A percentile compares a stretch with the other conserved stretches of the same genome.
phyloP scores from a whole-genome alignment of 106 monocot species.

The Phalaenopsis equestris region DNA sequence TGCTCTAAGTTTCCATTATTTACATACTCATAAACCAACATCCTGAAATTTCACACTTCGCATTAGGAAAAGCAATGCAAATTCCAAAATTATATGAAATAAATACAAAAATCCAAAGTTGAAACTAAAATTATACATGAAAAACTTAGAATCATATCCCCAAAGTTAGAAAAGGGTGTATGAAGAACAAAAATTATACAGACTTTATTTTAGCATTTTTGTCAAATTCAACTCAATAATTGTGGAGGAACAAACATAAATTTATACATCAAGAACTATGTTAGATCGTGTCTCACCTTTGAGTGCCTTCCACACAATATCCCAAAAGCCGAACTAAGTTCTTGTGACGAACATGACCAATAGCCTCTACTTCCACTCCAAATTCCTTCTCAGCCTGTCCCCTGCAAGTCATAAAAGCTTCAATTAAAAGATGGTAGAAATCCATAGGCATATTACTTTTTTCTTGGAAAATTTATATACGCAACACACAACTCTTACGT shows the following conservation, averaged over 20 bases:
- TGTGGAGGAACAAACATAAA: too few relatives aligned
- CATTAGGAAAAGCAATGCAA: not conserved
- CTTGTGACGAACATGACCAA: constrained; percentile 97
- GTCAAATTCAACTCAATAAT: not conserved
- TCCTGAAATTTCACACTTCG: constrained; percentile 29
- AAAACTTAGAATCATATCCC: not conserved
- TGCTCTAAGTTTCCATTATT: constrained; percentile 93
- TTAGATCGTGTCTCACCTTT: constrained; percentile 38
- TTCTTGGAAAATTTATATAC: too few relatives aligned
- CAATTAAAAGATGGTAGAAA: not conserved
- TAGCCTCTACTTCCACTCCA: constrained; percentile 94
- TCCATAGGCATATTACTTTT: not conserved
- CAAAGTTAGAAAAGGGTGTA: not conserved
- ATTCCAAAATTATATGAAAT: not conserved
- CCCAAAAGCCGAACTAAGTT: constrained; percentile 92
- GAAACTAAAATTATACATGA: not conserved
- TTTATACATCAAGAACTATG: too few relatives aligned
- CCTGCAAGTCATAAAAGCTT: constrained; percentile 19
- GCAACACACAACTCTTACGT: too few relatives aligned
- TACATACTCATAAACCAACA: constrained; percentile 93
- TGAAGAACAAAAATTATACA: not conserved
- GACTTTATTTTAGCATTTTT: not conserved
- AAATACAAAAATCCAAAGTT: not conserved
- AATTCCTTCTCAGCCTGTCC: constrained; percentile 98
- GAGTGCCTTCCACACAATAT: constrained; percentile 93